Evolutionary conservation across 2,329 filamentous ascomycete genomes (phyloP).

Genomic region (Colletotrichum liaoningense): DNA sequence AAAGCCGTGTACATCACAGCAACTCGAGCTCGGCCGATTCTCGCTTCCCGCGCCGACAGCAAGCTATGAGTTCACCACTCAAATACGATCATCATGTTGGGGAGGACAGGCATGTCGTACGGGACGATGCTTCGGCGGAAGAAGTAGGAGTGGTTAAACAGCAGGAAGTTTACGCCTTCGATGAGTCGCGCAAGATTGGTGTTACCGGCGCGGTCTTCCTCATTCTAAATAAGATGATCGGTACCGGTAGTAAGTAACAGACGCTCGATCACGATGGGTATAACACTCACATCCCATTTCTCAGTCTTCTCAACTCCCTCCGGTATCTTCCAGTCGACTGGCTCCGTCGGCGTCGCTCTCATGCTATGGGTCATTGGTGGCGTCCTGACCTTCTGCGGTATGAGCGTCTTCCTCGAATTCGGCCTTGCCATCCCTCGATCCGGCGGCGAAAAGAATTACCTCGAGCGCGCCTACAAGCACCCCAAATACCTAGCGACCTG

Average conservation of each 20-base stretch:
- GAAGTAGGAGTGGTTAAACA: constrained; percentile 21
- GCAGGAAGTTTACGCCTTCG: constrained; percentile 48
- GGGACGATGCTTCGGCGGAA: background rate
- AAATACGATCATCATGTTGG: constrained; percentile 22
- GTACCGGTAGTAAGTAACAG: constrained; percentile 62
- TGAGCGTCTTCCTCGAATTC: constrained; percentile 73
- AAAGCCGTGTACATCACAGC: background rate
- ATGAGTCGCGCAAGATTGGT: constrained; percentile 61
- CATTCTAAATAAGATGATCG: constrained; percentile 70
- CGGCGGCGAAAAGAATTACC: constrained; percentile 75
- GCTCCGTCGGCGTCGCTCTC: constrained; percentile 60
- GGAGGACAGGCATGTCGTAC: constrained; percentile 1
- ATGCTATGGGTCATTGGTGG: constrained; percentile 49
- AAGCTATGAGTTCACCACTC: constrained; percentile 17
- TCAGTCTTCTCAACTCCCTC: constrained; percentile 67
- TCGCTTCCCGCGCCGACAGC: background rate
- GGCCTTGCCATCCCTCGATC: constrained; percentile 71
- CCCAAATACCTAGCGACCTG: constrained; percentile 70
- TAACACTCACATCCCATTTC: constrained; percentile 6
- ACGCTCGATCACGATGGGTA: background rate
- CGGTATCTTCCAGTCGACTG: constrained; percentile 62
- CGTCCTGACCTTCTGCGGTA: constrained; percentile 67
- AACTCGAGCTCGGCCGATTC: background rate
- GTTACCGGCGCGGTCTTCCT: constrained; percentile 64
- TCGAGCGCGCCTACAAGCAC: constrained; percentile 70